Evolutionary conservation across 2,329 filamentous ascomycete genomes (phyloP).

Genomic region (Nemania serpens): DNA sequence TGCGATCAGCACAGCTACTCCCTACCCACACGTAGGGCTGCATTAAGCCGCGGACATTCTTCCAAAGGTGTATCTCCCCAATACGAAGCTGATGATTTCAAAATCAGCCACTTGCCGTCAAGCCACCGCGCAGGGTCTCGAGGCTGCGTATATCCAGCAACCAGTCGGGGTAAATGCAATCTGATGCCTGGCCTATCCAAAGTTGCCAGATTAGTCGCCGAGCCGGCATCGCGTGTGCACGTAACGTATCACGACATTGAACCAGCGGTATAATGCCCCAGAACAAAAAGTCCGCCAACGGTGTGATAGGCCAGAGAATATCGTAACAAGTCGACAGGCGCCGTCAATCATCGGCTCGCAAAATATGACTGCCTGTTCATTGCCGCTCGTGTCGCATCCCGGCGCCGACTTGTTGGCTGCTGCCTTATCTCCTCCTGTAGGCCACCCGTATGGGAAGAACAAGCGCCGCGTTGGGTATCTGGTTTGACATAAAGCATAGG

Average conservation of each 20-base stretch:
- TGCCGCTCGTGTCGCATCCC: constrained; percentile 44
- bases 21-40: constrained; percentile 10
- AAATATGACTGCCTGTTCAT: constrained; percentile 68
- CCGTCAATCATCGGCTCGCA: constrained; percentile 75
- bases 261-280: constrained; percentile 33
- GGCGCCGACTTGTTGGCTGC: constrained; percentile 23
- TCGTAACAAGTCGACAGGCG: constrained; percentile 61
- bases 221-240: constrained; percentile 26
- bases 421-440: constrained; percentile 61
- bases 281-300: too few species aligned
- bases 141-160: neutral
- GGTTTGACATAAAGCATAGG: neutral
- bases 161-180: neutral
- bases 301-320: too few species aligned
- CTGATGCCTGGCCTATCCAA: neutral
- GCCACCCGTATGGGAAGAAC: constrained; percentile 66
- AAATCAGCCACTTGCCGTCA: neutral
- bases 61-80: neutral
- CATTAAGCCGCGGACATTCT: constrained; percentile 8
- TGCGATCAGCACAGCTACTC: neutral
- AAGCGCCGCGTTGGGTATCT: constrained; percentile 59
- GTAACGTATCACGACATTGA: constrained; percentile 59
- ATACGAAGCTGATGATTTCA: neutral
- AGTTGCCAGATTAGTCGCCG: constrained; percentile 10
- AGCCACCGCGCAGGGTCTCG: neutral